Percentiles rank a stretch among this genome's conserved stretches.
These are phyloP conservation scores for Chalaropsis thielavioides DNA, from an alignment of 2,329 filamentous ascomycete genomes.

Conservation along the genomic window DNA sequence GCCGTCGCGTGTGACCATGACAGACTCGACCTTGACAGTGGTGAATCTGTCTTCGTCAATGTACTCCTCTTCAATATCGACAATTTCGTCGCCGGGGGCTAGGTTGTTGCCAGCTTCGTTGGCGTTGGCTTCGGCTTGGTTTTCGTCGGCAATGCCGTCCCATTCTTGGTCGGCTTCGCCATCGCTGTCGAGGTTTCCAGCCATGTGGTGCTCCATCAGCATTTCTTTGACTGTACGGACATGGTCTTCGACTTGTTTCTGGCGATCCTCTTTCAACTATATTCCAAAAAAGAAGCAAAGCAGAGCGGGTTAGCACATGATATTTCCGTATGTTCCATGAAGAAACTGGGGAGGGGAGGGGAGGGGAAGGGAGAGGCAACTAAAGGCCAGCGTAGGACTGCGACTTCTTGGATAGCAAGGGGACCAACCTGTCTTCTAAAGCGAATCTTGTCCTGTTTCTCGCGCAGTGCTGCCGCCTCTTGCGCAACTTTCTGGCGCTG, in stretches of 20 bases:
- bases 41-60: constrained; percentile 93
- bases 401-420: background rate
- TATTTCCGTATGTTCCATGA: background rate
- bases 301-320: background rate
- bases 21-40: constrained; percentile 82
- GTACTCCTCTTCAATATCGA: constrained; percentile 84
- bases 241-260: constrained; percentile 67
- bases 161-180: constrained; percentile 35
- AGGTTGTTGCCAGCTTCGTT: constrained; percentile 25
- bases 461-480: constrained; percentile 62
- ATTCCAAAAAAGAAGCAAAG: background rate
- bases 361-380: too few relatives aligned
- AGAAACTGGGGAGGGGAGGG: background rate
- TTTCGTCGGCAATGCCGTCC: constrained; percentile 47
- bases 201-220: constrained; percentile 46
- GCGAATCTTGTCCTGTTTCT: constrained; percentile 59
- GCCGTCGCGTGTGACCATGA: constrained; percentile 63
- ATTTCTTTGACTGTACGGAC: constrained; percentile 61
- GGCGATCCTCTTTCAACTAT: constrained; percentile 71
- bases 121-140: constrained; percentile 26
- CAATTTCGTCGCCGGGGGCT: constrained; percentile 31
- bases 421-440: constrained; percentile 57
- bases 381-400: too few relatives aligned
- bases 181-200: constrained; percentile 29
- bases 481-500: constrained; percentile 74